Evolutionary conservation across 305 asterid genomes (phyloP), one percentile per base, ranked within the genome.

Genomic region (Solanum hybrid): DNA sequence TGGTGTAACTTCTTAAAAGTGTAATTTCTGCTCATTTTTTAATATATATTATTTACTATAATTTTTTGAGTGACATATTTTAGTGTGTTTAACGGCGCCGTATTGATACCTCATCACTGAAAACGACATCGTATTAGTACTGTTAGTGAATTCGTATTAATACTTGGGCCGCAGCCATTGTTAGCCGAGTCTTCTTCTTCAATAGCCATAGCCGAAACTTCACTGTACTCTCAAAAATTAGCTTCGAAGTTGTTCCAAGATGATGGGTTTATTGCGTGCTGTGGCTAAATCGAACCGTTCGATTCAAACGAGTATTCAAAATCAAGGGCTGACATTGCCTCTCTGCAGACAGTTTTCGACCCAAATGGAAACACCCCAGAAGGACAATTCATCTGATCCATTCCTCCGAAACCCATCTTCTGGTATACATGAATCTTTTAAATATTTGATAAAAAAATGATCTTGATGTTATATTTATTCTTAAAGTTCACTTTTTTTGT

Each of bases 311-410:
- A 91, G 90, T 88, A 89, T 38, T 51, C 91, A 76, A 11, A 92
- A 87, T 89, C 93, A 90, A 83, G 89, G 90, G 82, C 75, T 88
- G 24, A 61, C 93, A 29, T 79, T 92, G 79, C 27, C 92, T 37
- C 87, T 91, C 77, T 82, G 91, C 90, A 93, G 93, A 92, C 94
- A 85, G 45, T 96, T 95, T 92, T 94, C 97, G 10, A 92, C 97
- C 11, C 96, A 93, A 89, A 93, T 95, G 29, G 91, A 93, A 36
- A 88, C 51, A 88, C 92, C 96, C 65, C 92, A 13, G 81, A 94
- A 65, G 39, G 57, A 80, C 57, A 84, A 91, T 65, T 86, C 93
- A 15, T 86, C 14, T 34, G 93, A 92, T 86, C 87, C 92, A 88
- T 92, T 93, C 92, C 91, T 87, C 32, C 91, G 41, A 86, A 89